Conservation (phyloP, 768 basidiomycete genomes). For the Pleurotus tuber-regium region DNA sequence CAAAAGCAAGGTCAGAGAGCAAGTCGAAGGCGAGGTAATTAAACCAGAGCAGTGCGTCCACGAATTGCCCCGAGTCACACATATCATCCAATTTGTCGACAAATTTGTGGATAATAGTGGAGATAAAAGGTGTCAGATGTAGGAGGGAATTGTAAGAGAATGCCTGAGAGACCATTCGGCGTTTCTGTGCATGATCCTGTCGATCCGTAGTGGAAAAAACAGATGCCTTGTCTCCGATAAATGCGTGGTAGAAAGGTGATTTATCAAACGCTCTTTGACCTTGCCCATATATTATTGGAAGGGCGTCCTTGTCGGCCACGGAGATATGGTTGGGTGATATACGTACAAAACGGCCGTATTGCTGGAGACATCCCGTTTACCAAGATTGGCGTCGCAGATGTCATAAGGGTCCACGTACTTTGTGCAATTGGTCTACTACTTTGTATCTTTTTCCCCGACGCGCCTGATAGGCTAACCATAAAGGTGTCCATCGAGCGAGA, state of each 20-base stretch:
- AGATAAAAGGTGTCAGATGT: conserved; percentile 18
- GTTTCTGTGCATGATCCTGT: conserved; percentile 26
- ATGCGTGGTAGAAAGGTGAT: conserved; percentile 29
- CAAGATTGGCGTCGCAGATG: not conserved
- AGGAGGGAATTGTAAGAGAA: conserved; percentile 22
- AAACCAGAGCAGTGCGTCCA: conserved; percentile 28
- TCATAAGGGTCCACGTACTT: conserved; percentile 13
- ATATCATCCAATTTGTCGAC: conserved; percentile 18
- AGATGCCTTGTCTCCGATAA: conserved; percentile 24
- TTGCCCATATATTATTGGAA: conserved; percentile 27
- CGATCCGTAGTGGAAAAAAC: conserved; percentile 28
- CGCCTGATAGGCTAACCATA: conserved; percentile 29
- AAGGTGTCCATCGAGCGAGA: conserved; percentile 24
- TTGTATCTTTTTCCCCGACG: conserved; percentile 22
- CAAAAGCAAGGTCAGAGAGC: conserved; percentile 30
- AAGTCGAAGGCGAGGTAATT: conserved; percentile 31
- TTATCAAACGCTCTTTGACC: conserved; percentile 25
- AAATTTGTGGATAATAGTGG: conserved; percentile 14
- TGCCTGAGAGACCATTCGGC: conserved; percentile 25
- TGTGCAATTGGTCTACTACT: conserved; percentile 26
- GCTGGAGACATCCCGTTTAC: conserved; percentile 14
- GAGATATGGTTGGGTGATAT: conserved; percentile 31
- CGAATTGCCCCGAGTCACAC: conserved; percentile 14
- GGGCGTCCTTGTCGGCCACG: conserved; percentile 23
- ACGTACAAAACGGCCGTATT: conserved; percentile 26